Evolutionary conservation across 768 basidiomycete genomes (phyloP).

Genomic region (Mycena kentingensis): DNA sequence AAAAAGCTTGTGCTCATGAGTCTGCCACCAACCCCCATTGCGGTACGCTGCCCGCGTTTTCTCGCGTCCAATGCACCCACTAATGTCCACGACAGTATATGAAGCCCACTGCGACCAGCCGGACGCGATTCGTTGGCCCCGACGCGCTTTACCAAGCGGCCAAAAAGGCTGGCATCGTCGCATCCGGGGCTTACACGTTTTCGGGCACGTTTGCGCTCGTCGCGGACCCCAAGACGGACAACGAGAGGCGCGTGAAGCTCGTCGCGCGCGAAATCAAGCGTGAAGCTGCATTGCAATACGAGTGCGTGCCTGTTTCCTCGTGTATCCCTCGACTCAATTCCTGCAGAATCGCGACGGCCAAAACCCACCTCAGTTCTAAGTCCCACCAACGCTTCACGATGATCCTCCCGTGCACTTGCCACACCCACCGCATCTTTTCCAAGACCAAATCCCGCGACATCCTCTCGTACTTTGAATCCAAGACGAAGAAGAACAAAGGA

Average conservation of each 20-base stretch:
- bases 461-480: background rate
- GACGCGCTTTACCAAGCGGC: background rate
- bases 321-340: background rate
- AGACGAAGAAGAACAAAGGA: background rate
- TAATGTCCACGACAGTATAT: background rate
- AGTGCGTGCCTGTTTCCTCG: background rate
- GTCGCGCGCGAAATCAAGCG: background rate
- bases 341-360: background rate
- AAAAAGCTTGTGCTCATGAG: background rate
- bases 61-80: background rate
- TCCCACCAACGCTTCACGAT: background rate
- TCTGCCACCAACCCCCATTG: background rate
- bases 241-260: background rate
- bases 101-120: background rate
- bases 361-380: background rate
- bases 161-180: background rate
- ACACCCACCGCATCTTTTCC: background rate
- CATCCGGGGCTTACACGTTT: background rate
- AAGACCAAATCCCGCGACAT: background rate
- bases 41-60: background rate
- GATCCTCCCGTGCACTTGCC: background rate
- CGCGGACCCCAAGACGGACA: background rate
- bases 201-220: background rate
- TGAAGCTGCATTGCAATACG: background rate
- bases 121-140: background rate